These are phyloP conservation scores for Leishmania turanica DNA, from an alignment of 208 protist genomes.

Conservation along the genomic window DNA sequence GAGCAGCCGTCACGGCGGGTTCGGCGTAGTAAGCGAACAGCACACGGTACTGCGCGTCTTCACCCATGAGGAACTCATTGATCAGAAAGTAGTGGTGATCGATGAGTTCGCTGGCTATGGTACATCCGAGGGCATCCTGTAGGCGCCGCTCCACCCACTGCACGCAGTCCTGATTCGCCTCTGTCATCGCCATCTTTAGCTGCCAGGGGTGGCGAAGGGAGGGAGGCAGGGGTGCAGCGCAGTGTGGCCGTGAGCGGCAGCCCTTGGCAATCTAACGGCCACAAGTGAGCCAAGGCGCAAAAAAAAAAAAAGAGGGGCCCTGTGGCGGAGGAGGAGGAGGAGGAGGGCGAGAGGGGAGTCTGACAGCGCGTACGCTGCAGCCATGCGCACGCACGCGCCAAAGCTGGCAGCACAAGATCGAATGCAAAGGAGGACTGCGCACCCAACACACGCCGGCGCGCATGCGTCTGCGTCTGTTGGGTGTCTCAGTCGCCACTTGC, in stretches of 20 bases:
- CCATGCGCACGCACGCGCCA: neutral
- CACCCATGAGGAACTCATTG: conserved; percentile 87
- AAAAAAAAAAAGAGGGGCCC: neutral
- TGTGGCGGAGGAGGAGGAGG: neutral
- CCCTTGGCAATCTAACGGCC: neutral
- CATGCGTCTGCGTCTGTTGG: neutral
- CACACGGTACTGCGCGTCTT: conserved; percentile 59
- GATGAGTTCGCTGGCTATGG: conserved; percentile 41
- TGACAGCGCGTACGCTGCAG: neutral
- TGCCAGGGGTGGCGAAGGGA: neutral
- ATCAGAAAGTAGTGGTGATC: conserved; percentile 56
- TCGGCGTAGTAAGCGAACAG: conserved; percentile 80
- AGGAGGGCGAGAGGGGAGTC: neutral
- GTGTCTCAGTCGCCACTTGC: neutral
- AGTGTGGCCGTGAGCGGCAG: neutral
- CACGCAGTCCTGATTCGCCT: conserved; percentile 84
- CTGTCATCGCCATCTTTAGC: conserved; percentile 31
- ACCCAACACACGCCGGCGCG: neutral
- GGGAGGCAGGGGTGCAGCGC: neutral
- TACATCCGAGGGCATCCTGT: conserved; percentile 58
- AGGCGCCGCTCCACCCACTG: conserved; percentile 75
- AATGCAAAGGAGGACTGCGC: neutral
- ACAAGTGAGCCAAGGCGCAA: neutral
- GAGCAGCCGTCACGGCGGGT: conserved; percentile 4
- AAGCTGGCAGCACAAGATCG: neutral